Evolutionary conservation across 140 eudicot species (phyloP).

Genomic region (Ambrosia hybrid): DNA sequence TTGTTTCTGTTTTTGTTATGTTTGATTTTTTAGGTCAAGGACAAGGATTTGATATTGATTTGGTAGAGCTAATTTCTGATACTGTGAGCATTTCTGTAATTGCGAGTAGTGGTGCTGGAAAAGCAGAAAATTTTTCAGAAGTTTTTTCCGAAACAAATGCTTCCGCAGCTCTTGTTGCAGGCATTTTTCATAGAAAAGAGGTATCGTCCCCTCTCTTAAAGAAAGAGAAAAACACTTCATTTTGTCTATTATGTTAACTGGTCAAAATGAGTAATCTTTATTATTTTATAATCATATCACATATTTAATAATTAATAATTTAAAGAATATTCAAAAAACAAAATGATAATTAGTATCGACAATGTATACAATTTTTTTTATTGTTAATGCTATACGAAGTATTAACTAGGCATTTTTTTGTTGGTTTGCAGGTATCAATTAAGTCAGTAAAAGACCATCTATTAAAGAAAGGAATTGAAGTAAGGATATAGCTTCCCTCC

Average conservation of each 20-base stretch:
- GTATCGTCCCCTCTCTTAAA: constrained; percentile 27
- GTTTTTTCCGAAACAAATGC: constrained; percentile 90
- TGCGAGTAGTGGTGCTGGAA: constrained; percentile 99
- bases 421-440: constrained; percentile 53
- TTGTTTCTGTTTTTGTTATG: neutral
- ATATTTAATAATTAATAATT: neutral
- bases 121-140: constrained; percentile 70
- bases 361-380: neutral
- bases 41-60: constrained; percentile 86
- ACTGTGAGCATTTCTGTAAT: constrained; percentile 91
- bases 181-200: constrained; percentile 96
- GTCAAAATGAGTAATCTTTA: too few relatives aligned
- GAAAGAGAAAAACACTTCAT: too few relatives aligned
- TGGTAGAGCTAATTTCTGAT: constrained; percentile 73
- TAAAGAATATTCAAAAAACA: neutral
- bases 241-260: too few relatives aligned
- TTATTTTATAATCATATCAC: neutral
- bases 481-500: constrained; percentile 45
- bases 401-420: neutral
- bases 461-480: constrained; percentile 70
- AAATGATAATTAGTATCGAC: constrained; percentile 17
- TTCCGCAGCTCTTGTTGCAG: constrained; percentile 99
- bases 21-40: constrained; percentile 75
- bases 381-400: neutral
- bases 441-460: constrained; percentile 84